Evolutionary conservation across 352 stramenopile genomes (phyloP), one percentile per base, ranked within the genome.

Genomic region (Thalassiosira livingstoniorum): DNA sequence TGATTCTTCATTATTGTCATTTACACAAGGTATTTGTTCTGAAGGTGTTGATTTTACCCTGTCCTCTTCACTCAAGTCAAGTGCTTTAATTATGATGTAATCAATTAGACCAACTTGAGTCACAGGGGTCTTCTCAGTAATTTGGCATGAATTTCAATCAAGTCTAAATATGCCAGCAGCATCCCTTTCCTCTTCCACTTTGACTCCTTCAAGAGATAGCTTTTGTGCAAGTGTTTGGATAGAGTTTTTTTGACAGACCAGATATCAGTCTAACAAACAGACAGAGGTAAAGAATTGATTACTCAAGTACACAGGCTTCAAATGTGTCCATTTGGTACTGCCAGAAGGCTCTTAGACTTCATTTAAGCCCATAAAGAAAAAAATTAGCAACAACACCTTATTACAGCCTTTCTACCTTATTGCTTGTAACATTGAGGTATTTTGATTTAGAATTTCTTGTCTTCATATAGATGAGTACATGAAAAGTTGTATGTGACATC

Each of bases 181-280:
- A 27, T 58, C 47, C 4, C 47, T n/a, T 27, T 58, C 47, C n/a
- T 58, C 47, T n/a, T 58, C 47, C 11, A 58, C 4, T 58, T 58
- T n/a, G 11, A 58, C 47, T 29, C 47, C 47, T 58, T 58, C 47
- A 29, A 29, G 4, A 25, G 11, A n/a, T 29, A 58, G 42, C 10
- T 18, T 10, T 18, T 51, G 10, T 18, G 42, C 42, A 51, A 51
- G 42, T 67, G 31, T 72, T 45, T 42, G 67, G 61, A 11, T 45
- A 27, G 5, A 73, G 31, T 11, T 73, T 57, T n/a, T 29, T 15
- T 23, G 5, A n/a, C 27, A 27, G 47, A 58, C 47, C 47, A 58
- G 27, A 58, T 51, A 18, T 51, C 10, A 18, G 10, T 18, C 42
- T 18, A 51, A 51, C 18, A 18, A 51, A 51, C 10, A 51, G 42